Base-by-base conservation (phyloP, 192 early-diverging fungal genomes). In the Ambispora gerdemannii region DNA sequence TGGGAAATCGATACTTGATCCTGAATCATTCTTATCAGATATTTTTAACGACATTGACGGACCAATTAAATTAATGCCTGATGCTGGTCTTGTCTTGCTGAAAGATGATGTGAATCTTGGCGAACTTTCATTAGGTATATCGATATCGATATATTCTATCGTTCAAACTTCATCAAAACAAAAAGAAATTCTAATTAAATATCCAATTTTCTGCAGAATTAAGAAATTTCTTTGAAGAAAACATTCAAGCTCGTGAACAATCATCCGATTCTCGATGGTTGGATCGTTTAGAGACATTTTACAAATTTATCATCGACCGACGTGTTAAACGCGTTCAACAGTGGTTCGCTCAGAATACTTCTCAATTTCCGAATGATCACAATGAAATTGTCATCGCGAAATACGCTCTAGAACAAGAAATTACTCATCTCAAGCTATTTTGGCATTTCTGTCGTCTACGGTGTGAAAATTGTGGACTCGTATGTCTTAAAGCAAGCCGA, bases 381-480 rank as follows among this genome's bases (percentile, higher is more conserved):
- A 38, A 52, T 13, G 72, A 73, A 31, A 66, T 73, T 32, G 24
- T 32, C 8, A 50, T 43, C 15, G 38, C 72, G 19, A 43, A 51
- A 11, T 66, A 67, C 43, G 72, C 33, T 33, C 49, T 73, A 1
- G 72, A 73, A 15, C 61, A 73, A 64, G 72, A 73, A 38, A 34
- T 63, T 25, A 58, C 24, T 51, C 28, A 20, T 0, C 63, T 73
- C 28, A 58, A 35, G 11, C 30, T 50, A 73, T 55, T 47, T 3
- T 73, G 72, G 51, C 66, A 50, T 25, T 22, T 67, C 11, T 66
- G 72, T 43, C 53, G 63, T 3, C 61, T 66, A 24, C 52, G 25
- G 1, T 69, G 67, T 69, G 3, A 69, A 7, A 38, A 55, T n/a
- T 69, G 67, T 38, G 36, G 52, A 22, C 30, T 56, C 7, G 20